Evolutionary conservation across 176 grass and related monocot genomes (phyloP).

Genomic region (Canna indica): DNA sequence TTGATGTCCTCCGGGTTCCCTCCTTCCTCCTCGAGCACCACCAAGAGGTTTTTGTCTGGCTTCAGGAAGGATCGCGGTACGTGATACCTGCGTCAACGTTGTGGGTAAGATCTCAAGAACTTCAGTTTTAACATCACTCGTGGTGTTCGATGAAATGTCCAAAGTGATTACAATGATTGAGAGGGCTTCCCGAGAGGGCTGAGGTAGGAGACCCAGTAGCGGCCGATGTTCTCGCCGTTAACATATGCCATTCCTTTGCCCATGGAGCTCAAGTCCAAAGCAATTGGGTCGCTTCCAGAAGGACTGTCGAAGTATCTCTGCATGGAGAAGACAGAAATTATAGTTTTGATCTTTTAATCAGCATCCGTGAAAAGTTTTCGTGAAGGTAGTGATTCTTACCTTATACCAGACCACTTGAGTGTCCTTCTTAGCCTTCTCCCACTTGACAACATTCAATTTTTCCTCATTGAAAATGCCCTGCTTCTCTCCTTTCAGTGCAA

Average conservation of each 20-base stretch:
- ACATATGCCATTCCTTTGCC: conserved; percentile 61
- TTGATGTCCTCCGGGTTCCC: conserved; percentile 64
- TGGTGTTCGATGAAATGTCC: no score
- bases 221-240: conserved; percentile 49
- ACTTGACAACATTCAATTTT: conserved; percentile 29
- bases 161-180: conserved; percentile 64
- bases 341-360: no score
- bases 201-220: conserved; percentile 55
- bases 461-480: conserved; percentile 48
- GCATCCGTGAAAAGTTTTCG: no score
- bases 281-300: conserved; percentile 46
- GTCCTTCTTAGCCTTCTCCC: conserved; percentile 24
- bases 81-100: conserved; percentile 78
- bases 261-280: conserved; percentile 73
- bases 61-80: conserved; percentile 67
- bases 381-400: no score
- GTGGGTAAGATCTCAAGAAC: no score
- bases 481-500: conserved; percentile 51
- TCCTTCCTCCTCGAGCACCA: conserved; percentile 79
- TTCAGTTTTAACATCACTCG: no score
- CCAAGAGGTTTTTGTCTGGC: conserved; percentile 57
- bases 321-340: no score
- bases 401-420: conserved; percentile 61
- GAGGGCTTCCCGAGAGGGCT: conserved; percentile 49
- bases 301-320: conserved; percentile 85